phyloP scores from a whole-genome alignment of 23 red algal species.

The Gracilaria gracilis region DNA sequence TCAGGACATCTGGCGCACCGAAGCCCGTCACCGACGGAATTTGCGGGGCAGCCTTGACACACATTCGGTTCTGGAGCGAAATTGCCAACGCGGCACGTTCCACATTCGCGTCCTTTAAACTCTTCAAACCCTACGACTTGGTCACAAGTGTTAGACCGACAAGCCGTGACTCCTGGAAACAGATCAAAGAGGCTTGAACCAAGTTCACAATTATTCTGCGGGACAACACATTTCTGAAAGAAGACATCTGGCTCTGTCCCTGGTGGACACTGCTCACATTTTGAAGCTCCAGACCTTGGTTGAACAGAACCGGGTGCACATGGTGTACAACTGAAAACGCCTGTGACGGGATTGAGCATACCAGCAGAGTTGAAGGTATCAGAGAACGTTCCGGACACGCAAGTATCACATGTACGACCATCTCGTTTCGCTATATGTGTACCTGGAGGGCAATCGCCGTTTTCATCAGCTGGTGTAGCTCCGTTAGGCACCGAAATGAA shows the following conservation, averaged over 20 bases:
- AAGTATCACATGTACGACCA: neutral
- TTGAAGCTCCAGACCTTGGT: slow-evolving; percentile 2
- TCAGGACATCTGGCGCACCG: neutral
- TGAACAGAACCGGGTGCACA: slow-evolving; percentile 19
- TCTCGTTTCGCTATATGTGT: neutral
- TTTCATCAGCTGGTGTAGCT: neutral
- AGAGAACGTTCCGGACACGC: neutral
- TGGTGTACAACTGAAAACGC: neutral
- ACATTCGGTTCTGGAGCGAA: neutral
- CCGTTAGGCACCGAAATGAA: neutral
- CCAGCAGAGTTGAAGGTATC: neutral
- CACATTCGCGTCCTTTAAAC: slow-evolving; percentile 2
- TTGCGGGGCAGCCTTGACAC: slow-evolving; percentile 1
- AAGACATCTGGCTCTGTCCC: slow-evolving; percentile 19
- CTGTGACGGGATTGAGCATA: neutral
- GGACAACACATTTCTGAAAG: neutral
- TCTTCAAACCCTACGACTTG: slow-evolving; percentile 9
- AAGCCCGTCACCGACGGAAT: slow-evolving; percentile 13
- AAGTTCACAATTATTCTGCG: slow-evolving; percentile 14
- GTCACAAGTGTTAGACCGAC: neutral
- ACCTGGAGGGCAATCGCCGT: slow-evolving; percentile 9
- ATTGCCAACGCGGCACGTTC: neutral
- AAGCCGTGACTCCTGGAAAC: neutral
- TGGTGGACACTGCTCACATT: neutral
- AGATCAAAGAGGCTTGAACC: neutral